A percentile compares a stretch with the other conserved stretches of the same genome.
These are phyloP conservation scores for Escovopsis sp. DNA, from an alignment of 2,329 filamentous ascomycete genomes.

Conservation along the genomic window DNA sequence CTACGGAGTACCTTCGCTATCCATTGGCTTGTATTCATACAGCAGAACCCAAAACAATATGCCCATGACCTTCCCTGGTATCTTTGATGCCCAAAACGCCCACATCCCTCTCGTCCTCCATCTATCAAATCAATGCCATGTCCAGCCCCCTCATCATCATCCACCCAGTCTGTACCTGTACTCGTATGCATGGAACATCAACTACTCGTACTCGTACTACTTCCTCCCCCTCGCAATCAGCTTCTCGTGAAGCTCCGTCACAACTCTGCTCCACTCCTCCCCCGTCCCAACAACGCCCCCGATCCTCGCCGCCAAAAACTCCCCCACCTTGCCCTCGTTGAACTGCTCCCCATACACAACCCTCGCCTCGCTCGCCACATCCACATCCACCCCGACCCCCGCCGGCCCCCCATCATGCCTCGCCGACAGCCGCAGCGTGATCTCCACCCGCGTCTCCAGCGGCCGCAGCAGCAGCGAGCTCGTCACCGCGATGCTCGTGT, in stretches of 20 bases:
- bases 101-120: not conserved
- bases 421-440: conserved; percentile 36
- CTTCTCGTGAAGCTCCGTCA: conserved; percentile 40
- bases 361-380: conserved; percentile 37
- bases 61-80: no score
- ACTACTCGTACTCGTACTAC: conserved; percentile 11
- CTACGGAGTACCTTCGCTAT: no score
- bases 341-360: conserved; percentile 69
- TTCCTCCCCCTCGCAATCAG: conserved; percentile 42
- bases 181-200: no score
- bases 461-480: conserved; percentile 47
- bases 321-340: conserved; percentile 59
- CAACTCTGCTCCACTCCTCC: conserved; percentile 37
- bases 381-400: conserved; percentile 35
- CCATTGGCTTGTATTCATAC: no score
- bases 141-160: not conserved
- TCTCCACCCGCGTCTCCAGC: conserved; percentile 54
- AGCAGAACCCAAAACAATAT: no score
- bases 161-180: no score
- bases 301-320: conserved; percentile 46
- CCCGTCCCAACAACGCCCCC: conserved; percentile 25
- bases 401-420: conserved; percentile 7
- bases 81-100: no score
- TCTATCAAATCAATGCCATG: no score
- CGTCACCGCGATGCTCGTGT: conserved; percentile 48